Base-by-base conservation (phyloP, 2,329 filamentous ascomycete genomes). In the Arthroderma uncinatum region DNA sequence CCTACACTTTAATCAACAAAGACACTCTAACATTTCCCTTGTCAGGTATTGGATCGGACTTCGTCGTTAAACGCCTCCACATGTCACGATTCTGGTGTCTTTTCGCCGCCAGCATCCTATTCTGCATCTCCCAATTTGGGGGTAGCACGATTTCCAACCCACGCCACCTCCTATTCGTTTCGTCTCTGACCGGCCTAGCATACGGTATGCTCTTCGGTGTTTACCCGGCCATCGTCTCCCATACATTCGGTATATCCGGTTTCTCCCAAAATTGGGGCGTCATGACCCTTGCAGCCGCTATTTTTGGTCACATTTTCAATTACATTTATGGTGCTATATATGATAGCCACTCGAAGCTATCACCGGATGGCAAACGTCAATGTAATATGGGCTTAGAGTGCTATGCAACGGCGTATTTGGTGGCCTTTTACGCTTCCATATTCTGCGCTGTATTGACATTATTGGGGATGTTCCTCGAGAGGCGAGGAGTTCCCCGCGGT, bases 121-220 rank as follows among this genome's bases (percentile, higher is more conserved):
- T 97, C 73, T 82, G 84, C 39, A 60, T 85, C 1, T 90, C 88
- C 1, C 92, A 97, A 71, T 64, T 93, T 8, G 84, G 81, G 56
- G 92, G 88, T 6, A 78, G 92, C 36, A 81, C 76, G 39, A 83
- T 96, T 60, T 78, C 81, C 55, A 87, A 93, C 67, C 93, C 93
- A 0, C 79, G 89, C 65, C 76, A 83, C 40, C 81, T 97, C 0
- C 84, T 83, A 62, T 72, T 89, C 28, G 84, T 97, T 16, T 96
- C 91, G 0, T 82, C 84, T 0, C 79, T 95, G 21, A 95, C 87
- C 0, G 93, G 93, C 0, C 76, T 97, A 0, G 91, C 84, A 1
- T 98, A 98, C 69, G 93, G 93, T 1, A 89, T 95, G 62, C 78
- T 97, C 0, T 97, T 97, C 63, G 93, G 93, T 34, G 91, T 95